Evolutionary conservation across 495 filamentous ascomycete genomes (phyloP).

Genomic region (Usnea hakonensis): DNA sequence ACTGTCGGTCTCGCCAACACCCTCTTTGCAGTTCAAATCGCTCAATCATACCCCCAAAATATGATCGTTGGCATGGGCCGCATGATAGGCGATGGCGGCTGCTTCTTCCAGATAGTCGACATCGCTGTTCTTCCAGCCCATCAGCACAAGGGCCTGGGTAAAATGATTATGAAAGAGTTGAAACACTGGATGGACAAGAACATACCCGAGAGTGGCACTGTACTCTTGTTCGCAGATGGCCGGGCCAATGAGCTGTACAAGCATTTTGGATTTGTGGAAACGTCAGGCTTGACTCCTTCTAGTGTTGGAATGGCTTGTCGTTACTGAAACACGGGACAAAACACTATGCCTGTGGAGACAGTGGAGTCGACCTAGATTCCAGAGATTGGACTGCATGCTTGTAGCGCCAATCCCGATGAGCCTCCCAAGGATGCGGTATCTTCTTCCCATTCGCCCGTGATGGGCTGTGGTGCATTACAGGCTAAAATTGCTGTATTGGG

Average conservation of each 20-base stretch:
- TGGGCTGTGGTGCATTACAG: neutral
- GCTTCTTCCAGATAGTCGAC: conserved; percentile 48
- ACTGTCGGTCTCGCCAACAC: conserved; percentile 18
- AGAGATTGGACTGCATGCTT: neutral
- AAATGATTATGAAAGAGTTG: conserved; percentile 38
- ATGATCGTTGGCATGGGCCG: conserved; percentile 39
- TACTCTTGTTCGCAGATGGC: conserved; percentile 41
- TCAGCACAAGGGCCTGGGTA: conserved; percentile 43
- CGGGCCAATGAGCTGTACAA: conserved; percentile 39
- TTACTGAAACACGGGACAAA: neutral
- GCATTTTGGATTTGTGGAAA: conserved; percentile 38
- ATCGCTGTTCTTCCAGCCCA: conserved; percentile 43
- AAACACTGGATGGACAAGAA: conserved; percentile 33
- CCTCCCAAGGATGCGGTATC: neutral
- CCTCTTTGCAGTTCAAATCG: conserved; percentile 14
- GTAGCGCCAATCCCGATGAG: neutral
- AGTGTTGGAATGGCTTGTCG: conserved; percentile 4
- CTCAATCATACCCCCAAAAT: neutral
- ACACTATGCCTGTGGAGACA: too few relatives aligned
- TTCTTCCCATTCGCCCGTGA: neutral
- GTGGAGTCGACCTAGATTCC: neutral
- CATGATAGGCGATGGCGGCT: conserved; percentile 46
- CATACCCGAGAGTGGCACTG: conserved; percentile 35
- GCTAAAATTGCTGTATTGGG: neutral
- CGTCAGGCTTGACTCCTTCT: neutral